Percentiles rank a stretch among this genome's conserved stretches.
These are phyloP conservation scores for Coniosporium tulheliwenetii DNA, from an alignment of 2,329 filamentous ascomycete species.

Conservation along the genomic window DNA sequence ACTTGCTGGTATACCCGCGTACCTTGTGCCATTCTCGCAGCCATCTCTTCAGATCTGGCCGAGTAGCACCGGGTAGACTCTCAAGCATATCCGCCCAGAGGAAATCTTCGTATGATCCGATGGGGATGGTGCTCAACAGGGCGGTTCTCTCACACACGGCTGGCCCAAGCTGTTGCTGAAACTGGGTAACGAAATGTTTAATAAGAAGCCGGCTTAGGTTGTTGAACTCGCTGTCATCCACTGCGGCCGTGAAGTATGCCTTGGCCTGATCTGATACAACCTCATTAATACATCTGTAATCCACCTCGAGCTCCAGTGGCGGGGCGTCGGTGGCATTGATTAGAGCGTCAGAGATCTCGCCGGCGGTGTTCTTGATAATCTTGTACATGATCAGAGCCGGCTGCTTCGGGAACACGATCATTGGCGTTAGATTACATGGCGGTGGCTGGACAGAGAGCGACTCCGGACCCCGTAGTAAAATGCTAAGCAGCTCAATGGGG, in stretches of 20 bases:
- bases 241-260: slow-evolving; percentile 26
- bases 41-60: slow-evolving; percentile 32
- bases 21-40: slow-evolving; percentile 42
- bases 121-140: slow-evolving; percentile 35
- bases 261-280: slow-evolving; percentile 43
- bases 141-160: slow-evolving; percentile 38
- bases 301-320: slow-evolving; percentile 39
- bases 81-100: slow-evolving; percentile 38
- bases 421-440: slow-evolving; percentile 22
- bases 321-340: too few species aligned
- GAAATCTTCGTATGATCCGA: slow-evolving; percentile 34
- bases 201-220: slow-evolving; percentile 34
- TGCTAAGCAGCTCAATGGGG: slow-evolving; percentile 59
- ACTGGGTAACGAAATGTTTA: slow-evolving; percentile 30
- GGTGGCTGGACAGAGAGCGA: slow-evolving; percentile 49
- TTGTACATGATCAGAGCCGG: slow-evolving; percentile 71
- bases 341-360: slow-evolving; percentile 7
- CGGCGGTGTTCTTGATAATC: slow-evolving; percentile 41
- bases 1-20: slow-evolving; percentile 6
- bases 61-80: slow-evolving; percentile 28
- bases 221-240: slow-evolving; percentile 31
- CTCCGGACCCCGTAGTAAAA: slow-evolving; percentile 54
- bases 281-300: slow-evolving; percentile 63
- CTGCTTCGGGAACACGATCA: slow-evolving; percentile 64
- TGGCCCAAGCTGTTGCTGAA: slow-evolving; percentile 29